Evolutionary conservation across 257 asterid genomes (phyloP).

Genomic region (Solanum paucissectum): DNA sequence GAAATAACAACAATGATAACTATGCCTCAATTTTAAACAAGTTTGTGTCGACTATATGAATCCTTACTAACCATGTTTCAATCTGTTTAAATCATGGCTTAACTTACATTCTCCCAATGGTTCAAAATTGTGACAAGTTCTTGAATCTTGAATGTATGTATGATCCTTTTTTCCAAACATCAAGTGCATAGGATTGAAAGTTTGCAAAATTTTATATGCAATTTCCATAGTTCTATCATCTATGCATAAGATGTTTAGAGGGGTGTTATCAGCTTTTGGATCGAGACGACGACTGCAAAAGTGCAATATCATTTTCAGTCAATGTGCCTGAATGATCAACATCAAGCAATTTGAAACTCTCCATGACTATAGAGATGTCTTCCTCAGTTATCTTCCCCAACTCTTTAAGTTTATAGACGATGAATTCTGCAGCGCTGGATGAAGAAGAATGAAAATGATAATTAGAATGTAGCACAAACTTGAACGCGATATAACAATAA

Average conservation of each 20-base stretch:
- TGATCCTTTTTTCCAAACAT: background rate
- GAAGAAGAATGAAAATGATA: background rate
- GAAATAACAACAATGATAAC: background rate
- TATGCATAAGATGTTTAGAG: background rate
- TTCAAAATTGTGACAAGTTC: background rate
- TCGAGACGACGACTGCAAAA: background rate
- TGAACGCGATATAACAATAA: background rate
- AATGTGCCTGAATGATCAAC: constrained; percentile 66
- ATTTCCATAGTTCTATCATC: background rate
- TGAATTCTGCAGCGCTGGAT: constrained; percentile 56
- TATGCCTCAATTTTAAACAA: background rate
- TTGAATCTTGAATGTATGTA: background rate
- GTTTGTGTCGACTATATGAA: background rate
- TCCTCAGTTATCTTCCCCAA: constrained; percentile 65
- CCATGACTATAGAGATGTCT: constrained; percentile 56
- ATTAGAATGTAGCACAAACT: background rate
- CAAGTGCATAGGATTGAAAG: background rate
- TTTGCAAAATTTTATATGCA: background rate
- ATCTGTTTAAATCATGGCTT: background rate
- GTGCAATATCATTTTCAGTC: constrained; percentile 39
- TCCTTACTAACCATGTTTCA: background rate
- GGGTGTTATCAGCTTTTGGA: background rate
- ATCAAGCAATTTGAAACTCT: constrained; percentile 45
- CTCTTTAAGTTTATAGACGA: constrained; percentile 67
- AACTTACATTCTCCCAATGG: background rate